phyloP scores from a whole-genome alignment of 179 eudicot species.

The Camellia oleifera region DNA sequence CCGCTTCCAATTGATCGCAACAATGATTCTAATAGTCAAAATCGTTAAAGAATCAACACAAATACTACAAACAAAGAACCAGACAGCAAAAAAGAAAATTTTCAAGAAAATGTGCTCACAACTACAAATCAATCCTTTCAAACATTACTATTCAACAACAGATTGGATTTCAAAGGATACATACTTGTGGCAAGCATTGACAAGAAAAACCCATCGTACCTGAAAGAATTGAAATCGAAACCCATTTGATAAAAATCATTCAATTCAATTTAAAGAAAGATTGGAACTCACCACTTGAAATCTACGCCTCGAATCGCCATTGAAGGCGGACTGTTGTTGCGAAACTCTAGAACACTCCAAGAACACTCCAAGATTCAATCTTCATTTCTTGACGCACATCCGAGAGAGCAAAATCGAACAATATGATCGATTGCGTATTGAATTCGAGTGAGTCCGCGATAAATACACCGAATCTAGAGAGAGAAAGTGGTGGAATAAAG shows the following conservation, averaged over 20 bases:
- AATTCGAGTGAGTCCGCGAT: not conserved
- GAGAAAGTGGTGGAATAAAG: not conserved
- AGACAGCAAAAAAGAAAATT: not conserved
- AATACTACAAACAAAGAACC: not conserved
- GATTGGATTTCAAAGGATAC: constrained; percentile 52
- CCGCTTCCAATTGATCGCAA: constrained; percentile 82
- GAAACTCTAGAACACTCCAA: constrained; percentile 15
- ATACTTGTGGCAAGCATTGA: constrained; percentile 96
- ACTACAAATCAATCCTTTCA: not conserved
- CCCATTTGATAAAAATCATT: not conserved
- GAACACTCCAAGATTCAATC: not conserved
- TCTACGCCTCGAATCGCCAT: constrained; percentile 83
- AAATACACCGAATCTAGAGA: constrained; percentile 1
- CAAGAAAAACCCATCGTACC: constrained; percentile 99
- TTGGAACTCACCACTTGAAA: constrained; percentile 49
- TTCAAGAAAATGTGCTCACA: not conserved
- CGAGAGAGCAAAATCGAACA: constrained; percentile 10
- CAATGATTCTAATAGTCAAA: constrained; percentile 59
- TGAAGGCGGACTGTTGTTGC: not conserved
- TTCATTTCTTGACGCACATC: not conserved
- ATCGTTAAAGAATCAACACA: constrained; percentile 37
- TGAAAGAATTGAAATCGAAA: constrained; percentile 30
- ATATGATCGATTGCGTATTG: not conserved
- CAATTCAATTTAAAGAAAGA: not conserved
- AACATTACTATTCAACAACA: not conserved